Percentiles rank a stretch among this genome's conserved stretches.
Evolutionary conservation across 805 yeast species (phyloP).

Genomic region (Pichia phayaonensis): DNA sequence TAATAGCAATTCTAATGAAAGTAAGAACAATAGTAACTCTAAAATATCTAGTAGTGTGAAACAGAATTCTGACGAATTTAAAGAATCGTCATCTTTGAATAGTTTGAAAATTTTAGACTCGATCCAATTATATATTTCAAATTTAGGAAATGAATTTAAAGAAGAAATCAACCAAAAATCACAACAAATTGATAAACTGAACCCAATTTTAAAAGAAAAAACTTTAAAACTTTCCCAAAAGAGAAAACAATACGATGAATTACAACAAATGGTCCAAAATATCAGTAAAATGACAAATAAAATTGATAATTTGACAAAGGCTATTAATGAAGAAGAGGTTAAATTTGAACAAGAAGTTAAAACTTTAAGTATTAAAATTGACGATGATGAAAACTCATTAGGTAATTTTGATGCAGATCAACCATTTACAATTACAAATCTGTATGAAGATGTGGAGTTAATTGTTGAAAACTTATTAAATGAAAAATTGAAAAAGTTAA

Average conservation of each 20-base stretch:
- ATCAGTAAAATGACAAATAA: conserved; percentile 47
- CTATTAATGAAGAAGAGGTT: conserved; percentile 55
- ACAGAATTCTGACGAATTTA: background rate
- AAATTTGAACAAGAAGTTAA: conserved; percentile 38
- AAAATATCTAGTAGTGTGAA: background rate
- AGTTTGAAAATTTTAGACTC: conserved; percentile 40
- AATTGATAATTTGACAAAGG: conserved; percentile 50
- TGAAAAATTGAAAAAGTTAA: background rate
- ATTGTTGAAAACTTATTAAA: conserved; percentile 2
- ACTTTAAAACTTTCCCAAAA: conserved; percentile 43
- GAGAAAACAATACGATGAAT: conserved; percentile 42
- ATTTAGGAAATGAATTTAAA: conserved; percentile 53
- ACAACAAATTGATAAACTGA: conserved; percentile 42
- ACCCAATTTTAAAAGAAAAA: conserved; percentile 49
- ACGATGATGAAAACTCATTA: conserved; percentile 31
- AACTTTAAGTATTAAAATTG: conserved; percentile 25
- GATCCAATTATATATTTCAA: conserved; percentile 41
- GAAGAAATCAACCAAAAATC: conserved; percentile 49
- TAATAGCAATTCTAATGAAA: background rate
- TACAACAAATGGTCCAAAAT: conserved; percentile 37
- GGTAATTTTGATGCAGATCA: conserved; percentile 80
- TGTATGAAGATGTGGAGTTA: conserved; percentile 46
- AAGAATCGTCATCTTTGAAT: background rate
- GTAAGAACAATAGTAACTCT: background rate
- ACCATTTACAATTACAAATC: conserved; percentile 67